phyloP scores from a whole-genome alignment of 352 stramenopile genomes.

The Phytophthora tentaculata region DNA sequence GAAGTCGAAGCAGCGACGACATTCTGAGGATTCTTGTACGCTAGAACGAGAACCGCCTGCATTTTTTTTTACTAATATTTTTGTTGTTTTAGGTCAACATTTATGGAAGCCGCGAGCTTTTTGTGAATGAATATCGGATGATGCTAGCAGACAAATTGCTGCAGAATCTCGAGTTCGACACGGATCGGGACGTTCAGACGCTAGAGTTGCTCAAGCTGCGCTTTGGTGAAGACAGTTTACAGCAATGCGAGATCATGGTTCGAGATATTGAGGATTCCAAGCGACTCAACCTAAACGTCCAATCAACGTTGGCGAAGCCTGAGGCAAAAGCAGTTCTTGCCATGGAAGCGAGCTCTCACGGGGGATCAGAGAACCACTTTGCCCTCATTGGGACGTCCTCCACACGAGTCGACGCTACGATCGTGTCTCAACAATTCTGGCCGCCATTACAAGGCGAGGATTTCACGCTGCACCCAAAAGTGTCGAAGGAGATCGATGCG shows the following conservation, averaged over 20 bases:
- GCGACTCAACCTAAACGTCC: constrained; percentile 92
- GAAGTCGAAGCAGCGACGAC: constrained; percentile 89
- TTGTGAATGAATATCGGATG: constrained; percentile 98
- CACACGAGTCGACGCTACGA: constrained; percentile 87
- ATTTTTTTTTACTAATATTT: background rate
- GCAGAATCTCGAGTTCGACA: constrained; percentile 94
- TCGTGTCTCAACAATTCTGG: constrained; percentile 98
- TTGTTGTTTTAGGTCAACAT: constrained; percentile 87
- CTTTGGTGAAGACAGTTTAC: constrained; percentile 95
- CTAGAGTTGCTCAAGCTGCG: constrained; percentile 97
- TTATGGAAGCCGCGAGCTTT: constrained; percentile 98
- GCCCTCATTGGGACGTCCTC: background rate
- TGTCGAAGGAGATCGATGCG: constrained; percentile 80
- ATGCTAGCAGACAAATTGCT: constrained; percentile 98
- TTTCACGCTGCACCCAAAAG: constrained; percentile 89
- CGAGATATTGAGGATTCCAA: constrained; percentile 98
- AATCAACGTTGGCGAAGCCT: constrained; percentile 44
- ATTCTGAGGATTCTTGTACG: constrained; percentile 96
- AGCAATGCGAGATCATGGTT: constrained; percentile 98
- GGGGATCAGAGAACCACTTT: background rate
- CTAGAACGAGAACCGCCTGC: constrained; percentile 2
- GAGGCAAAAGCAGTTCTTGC: background rate
- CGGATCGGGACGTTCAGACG: constrained; percentile 94
- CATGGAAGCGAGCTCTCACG: constrained; percentile 8
- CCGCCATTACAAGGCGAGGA: constrained; percentile 94